Conservation (phyloP, 805 yeast species). For the Kregervanrija delftensis region DNA sequence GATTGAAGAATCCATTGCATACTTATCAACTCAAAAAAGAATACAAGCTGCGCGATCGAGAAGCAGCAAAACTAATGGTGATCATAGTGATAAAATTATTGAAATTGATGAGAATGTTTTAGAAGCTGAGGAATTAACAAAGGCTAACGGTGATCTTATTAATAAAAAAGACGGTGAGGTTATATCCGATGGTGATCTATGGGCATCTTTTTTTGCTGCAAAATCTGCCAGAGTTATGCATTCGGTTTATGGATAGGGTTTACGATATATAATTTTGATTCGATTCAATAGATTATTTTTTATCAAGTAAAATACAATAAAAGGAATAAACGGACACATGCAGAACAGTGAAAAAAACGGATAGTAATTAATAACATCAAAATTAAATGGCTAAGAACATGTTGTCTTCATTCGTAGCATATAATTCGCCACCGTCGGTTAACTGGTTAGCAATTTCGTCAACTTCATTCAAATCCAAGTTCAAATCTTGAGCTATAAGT, state of each 20-base stretch:
- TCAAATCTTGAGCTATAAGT: conserved; percentile 51
- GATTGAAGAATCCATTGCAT: conserved; percentile 82
- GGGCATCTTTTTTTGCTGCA: conserved; percentile 52
- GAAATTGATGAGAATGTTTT: conserved; percentile 33
- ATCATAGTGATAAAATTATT: conserved; percentile 7
- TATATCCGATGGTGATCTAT: conserved; percentile 50
- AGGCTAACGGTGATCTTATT: conserved; percentile 43
- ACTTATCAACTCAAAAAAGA: conserved; percentile 58
- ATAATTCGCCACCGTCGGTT: conserved; percentile 62
- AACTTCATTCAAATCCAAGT: conserved; percentile 42
- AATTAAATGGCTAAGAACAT: conserved; percentile 46
- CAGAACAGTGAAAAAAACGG: conserved; percentile 1
- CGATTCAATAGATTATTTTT: neutral
- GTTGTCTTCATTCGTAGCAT: conserved; percentile 63
- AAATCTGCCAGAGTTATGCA: conserved; percentile 19
- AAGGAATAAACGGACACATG: conserved; percentile 11
- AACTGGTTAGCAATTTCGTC: conserved; percentile 44
- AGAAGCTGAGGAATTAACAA: conserved; percentile 50
- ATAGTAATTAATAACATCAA: neutral
- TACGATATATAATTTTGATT: neutral
- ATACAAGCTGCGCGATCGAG: conserved; percentile 32
- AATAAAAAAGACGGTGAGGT: conserved; percentile 51
- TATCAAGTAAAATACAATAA: conserved; percentile 18
- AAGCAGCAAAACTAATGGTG: conserved; percentile 12
- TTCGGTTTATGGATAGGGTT: conserved; percentile 8